Evolutionary conservation across 2,329 filamentous ascomycete genomes (phyloP).

Genomic region (Xylaria digitata): DNA sequence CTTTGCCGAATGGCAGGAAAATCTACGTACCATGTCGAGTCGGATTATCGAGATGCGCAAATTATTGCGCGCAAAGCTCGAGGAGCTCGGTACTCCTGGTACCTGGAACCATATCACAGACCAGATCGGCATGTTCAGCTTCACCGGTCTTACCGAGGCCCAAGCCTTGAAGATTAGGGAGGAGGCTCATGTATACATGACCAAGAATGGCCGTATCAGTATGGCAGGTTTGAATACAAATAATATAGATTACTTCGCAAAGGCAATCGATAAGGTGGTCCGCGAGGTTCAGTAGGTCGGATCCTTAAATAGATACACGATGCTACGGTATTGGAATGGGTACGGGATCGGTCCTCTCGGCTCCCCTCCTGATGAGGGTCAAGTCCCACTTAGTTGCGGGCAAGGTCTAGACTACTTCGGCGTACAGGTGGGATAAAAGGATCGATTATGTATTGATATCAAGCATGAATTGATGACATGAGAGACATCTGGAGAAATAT

Average conservation of each 20-base stretch:
- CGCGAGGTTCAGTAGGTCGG: constrained; percentile 55
- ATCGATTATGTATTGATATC: constrained; percentile 27
- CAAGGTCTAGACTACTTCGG: constrained; percentile 33
- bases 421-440: constrained; percentile 21
- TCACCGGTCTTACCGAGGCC: constrained; percentile 80
- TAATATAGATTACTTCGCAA: constrained; percentile 93
- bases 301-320: constrained; percentile 1
- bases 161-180: constrained; percentile 78
- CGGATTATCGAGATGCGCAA: constrained; percentile 94
- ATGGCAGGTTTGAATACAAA: constrained; percentile 97
- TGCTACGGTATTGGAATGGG: constrained; percentile 22
- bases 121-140: constrained; percentile 99
- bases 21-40: constrained; percentile 92
- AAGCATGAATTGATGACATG: constrained; percentile 28
- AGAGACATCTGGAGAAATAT: constrained; percentile 7
- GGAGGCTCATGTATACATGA: constrained; percentile 86
- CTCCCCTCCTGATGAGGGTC: constrained; percentile 25
- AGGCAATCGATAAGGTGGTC: constrained; percentile 88
- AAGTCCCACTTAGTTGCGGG: constrained; percentile 34
- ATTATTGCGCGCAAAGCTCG: constrained; percentile 80
- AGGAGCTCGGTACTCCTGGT: constrained; percentile 86
- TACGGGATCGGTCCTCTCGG: constrained; percentile 24
- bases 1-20: constrained; percentile 92
- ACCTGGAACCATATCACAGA: constrained; percentile 97
- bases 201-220: constrained; percentile 97